Conservation (phyloP, 148 eudicot species). For the Vaccinium myrtillus region DNA sequence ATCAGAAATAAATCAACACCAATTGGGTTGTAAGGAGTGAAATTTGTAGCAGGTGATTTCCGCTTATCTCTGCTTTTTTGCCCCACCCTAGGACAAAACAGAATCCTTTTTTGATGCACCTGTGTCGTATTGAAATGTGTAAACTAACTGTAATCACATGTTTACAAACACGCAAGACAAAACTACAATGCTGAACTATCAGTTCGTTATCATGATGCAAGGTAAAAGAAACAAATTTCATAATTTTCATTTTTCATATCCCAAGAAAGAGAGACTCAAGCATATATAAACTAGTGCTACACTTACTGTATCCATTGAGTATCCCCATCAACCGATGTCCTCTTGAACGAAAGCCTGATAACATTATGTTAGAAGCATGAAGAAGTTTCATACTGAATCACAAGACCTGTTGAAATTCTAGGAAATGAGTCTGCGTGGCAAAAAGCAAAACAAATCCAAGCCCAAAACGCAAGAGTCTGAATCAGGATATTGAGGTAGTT, state of each 20-base stretch:
- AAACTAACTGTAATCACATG: background rate
- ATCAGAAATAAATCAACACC: conserved; percentile 73
- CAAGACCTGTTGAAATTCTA: conserved; percentile 40
- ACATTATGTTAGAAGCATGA: conserved; percentile 44
- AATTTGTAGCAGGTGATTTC: conserved; percentile 59
- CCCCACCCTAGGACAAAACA: conserved; percentile 70
- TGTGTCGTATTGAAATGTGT: conserved; percentile 17
- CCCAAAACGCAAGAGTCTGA: background rate
- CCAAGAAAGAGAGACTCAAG: background rate
- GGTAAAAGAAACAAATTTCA: background rate
- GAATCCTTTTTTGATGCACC: conserved; percentile 50
- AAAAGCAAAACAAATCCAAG: background rate
- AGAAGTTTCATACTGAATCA: conserved; percentile 51
- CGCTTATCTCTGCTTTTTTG: conserved; percentile 66
- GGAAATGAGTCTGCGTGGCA: conserved; percentile 35
- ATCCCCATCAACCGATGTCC: conserved; percentile 61
- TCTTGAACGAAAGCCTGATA: conserved; percentile 66
- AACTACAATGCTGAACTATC: background rate
- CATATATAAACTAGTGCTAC: background rate
- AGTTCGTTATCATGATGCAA: background rate
- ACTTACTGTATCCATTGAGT: conserved; percentile 47
- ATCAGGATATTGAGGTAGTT: background rate
- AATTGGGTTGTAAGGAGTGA: conserved; percentile 56
- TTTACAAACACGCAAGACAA: background rate
- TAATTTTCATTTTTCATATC: too few species aligned